Percentiles rank a stretch among this genome's conserved stretches.
These are phyloP conservation scores for Pleurotus citrinopileatus DNA, from an alignment of 768 basidiomycete genomes.

Conservation along the genomic window DNA sequence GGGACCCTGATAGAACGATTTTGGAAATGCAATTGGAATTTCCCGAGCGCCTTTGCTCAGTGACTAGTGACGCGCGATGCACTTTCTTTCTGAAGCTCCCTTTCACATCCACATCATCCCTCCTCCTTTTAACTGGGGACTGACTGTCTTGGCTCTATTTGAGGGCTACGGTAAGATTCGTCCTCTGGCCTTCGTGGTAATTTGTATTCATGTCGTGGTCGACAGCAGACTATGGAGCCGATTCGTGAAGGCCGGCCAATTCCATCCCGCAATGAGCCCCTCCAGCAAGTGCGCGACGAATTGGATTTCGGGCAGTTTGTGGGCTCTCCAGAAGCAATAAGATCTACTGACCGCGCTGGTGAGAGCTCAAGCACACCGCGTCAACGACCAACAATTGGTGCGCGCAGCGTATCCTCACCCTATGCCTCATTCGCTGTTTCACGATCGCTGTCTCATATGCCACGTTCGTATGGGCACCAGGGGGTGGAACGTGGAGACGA, in stretches of 20 bases:
- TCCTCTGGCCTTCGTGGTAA: too few species aligned
- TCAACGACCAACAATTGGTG: slow-evolving; percentile 15
- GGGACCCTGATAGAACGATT: too few species aligned
- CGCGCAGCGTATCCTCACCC: slow-evolving; percentile 21
- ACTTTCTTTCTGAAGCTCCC: too few species aligned
- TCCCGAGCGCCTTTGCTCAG: too few species aligned
- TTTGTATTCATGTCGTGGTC: too few species aligned
- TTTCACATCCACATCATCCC: too few species aligned
- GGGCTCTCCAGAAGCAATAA: slow-evolving; percentile 24
- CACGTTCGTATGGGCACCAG: slow-evolving; percentile 15
- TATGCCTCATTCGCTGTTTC: slow-evolving; percentile 11
- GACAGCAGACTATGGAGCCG: too few species aligned
- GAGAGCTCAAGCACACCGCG: neutral
- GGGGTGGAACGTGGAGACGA: slow-evolving; percentile 18
- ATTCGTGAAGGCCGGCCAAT: neutral
- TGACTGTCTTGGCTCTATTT: too few species aligned
- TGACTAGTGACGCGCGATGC: too few species aligned
- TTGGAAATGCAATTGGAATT: too few species aligned
- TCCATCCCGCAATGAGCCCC: neutral
- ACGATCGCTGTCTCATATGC: slow-evolving; percentile 8
- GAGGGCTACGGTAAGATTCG: too few species aligned
- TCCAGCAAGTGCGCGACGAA: neutral
- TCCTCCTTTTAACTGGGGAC: too few species aligned
- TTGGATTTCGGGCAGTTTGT: slow-evolving; percentile 12
- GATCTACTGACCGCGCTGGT: neutral